Evolutionary conservation across 148 eudicot species (phyloP).

Genomic region (Fallopia convolvulus): DNA sequence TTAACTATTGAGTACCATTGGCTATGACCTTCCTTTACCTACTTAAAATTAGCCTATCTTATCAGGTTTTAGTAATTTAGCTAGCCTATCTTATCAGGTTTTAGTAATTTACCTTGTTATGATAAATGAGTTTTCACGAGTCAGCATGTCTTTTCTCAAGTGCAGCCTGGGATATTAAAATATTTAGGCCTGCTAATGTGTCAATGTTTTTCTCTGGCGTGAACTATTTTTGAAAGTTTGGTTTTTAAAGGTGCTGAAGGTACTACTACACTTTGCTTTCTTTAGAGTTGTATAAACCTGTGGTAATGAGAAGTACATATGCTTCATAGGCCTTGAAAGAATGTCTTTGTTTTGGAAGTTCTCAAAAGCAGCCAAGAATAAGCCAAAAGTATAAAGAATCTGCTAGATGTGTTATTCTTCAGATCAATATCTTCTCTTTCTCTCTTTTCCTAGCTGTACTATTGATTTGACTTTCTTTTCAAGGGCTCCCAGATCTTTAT

Average conservation of each 20-base stretch:
- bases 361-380: too few species aligned
- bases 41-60: background rate
- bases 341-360: background rate
- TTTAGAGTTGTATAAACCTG: background rate
- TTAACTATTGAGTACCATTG: too few species aligned
- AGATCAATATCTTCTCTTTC: background rate
- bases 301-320: too few species aligned
- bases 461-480: background rate
- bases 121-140: background rate
- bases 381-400: background rate
- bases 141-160: background rate
- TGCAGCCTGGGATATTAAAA: background rate
- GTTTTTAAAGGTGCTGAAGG: background rate
- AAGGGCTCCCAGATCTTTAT: background rate
- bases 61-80: background rate
- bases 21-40: background rate
- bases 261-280: background rate
- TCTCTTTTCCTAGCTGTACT: background rate
- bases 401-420: background rate
- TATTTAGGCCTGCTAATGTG: background rate
- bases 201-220: background rate
- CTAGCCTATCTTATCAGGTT: background rate
- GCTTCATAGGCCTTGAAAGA: background rate
- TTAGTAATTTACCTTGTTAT: background rate
- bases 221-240: background rate